phyloP scores from a whole-genome alignment of 371 early-diverging fungal species.

The Actinomortierella wolfii region DNA sequence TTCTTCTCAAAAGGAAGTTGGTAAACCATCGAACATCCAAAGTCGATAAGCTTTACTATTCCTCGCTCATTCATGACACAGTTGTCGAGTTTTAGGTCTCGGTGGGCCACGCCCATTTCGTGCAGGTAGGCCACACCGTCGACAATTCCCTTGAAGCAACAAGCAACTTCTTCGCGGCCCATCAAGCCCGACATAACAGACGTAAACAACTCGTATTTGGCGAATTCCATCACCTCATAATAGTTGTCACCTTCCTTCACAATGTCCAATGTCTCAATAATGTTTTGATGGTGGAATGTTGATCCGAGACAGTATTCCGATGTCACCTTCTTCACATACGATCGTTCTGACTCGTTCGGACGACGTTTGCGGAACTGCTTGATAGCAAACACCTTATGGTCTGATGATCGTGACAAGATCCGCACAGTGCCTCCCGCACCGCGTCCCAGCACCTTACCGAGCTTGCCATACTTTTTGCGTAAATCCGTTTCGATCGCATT shows the following conservation, averaged over 20 bases:
- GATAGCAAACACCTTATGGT: constrained; percentile 69
- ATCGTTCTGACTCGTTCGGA: constrained; percentile 71
- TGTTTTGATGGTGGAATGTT: constrained; percentile 82
- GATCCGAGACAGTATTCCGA: constrained; percentile 86
- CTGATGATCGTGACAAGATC: constrained; percentile 55
- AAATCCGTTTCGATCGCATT: constrained; percentile 38
- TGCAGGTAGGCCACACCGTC: constrained; percentile 77
- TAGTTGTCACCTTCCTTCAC: constrained; percentile 61
- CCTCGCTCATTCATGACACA: constrained; percentile 71
- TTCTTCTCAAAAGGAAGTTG: constrained; percentile 68
- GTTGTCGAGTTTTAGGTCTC: constrained; percentile 92
- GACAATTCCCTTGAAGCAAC: constrained; percentile 78
- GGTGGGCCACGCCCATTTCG: constrained; percentile 79
- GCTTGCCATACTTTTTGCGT: constrained; percentile 34
- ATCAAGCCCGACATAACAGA: constrained; percentile 71
- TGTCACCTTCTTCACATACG: constrained; percentile 84
- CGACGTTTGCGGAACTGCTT: constrained; percentile 81
- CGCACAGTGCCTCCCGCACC: constrained; percentile 80
- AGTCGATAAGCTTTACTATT: constrained; percentile 89
- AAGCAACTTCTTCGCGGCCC: constrained; percentile 67
- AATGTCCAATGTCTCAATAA: constrained; percentile 86
- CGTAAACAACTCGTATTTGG: constrained; percentile 77
- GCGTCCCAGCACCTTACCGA: constrained; percentile 69
- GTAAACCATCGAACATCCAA: constrained; percentile 88
- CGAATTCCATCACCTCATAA: constrained; percentile 84